Evolutionary conservation across 805 yeast species (phyloP), one percentile per base, ranked within the genome.

Genomic region (Saccharomycopsis olivae): DNA sequence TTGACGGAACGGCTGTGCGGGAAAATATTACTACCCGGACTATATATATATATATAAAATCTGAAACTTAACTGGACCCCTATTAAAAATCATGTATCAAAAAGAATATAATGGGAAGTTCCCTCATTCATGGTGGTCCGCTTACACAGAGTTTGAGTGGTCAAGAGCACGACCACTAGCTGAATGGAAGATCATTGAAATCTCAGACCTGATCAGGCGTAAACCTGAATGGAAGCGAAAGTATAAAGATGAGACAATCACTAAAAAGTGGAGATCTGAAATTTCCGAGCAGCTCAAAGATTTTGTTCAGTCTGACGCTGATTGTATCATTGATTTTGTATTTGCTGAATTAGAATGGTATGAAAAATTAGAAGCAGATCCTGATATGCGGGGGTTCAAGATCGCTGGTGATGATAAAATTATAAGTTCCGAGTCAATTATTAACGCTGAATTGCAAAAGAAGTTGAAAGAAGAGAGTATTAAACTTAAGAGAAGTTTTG

Each of bases 301-400:
- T 9, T 16, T 16, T 16, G 24, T 29, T 11, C 27, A 23, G 24
- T 23, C 10, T 6, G 25, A 23, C 10, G 38, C 29, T 18, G 32
- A 40, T 14, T 36, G 43, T 17, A 28, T 58, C 5, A 44, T 54
- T 19, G 52, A 54, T 9, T 60, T 48, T 38, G 55, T 52, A 2
- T 35, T 59, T 27, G 45, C 41, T 28, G 67, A 63, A 41, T 52
- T 62, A 38, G 51, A 51, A 31, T 59, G 60, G 57, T 55, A 50
- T 34, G 57, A 53, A 16, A 33, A 35, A 5, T 24, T 47, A 28
- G 39, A 32, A 8, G 19, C 27, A 8, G 24, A 38, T 36, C 48
- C 53, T 21, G 20, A 31, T 3, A 29, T 41, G 8, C 19, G 36
- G 8, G 48, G 44, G 16, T 57, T 49, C 46, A 42, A 36, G 21